These are phyloP conservation scores for Dactylellina cionopaga DNA, from an alignment of 2,329 filamentous ascomycete species.

Conservation along the genomic window DNA sequence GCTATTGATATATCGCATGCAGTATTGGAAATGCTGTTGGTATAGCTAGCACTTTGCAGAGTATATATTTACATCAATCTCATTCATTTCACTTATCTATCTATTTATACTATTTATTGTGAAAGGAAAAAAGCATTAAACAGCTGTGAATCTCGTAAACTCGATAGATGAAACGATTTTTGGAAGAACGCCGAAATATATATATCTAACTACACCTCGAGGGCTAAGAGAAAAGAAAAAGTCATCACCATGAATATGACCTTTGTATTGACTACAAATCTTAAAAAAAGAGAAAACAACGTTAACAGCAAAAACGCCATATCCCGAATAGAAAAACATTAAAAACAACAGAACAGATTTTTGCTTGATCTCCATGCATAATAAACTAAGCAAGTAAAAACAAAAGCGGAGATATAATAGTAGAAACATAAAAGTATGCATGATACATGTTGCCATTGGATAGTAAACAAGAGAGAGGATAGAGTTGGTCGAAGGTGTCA, in stretches of 20 bases:
- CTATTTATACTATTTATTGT: no score
- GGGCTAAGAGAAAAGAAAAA: neutral
- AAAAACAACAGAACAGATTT: neutral
- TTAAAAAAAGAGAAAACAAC: neutral
- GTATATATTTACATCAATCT: no score
- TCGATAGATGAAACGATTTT: neutral
- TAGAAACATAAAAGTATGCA: no score
- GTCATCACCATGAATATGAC: slow-evolving; percentile 1
- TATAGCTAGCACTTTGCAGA: no score
- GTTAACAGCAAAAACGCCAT: slow-evolving; percentile 7
- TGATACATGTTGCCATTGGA: no score
- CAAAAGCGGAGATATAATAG: neutral
- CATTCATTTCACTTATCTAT: no score
- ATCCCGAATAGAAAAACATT: neutral
- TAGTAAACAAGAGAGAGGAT: no score
- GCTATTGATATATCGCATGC: no score
- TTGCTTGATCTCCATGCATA: neutral
- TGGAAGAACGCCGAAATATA: slow-evolving; percentile 11
- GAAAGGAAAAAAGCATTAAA: no score
- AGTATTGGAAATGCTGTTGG: no score
- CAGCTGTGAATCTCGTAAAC: neutral
- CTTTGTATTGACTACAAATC: slow-evolving; percentile 14
- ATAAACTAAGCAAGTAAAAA: neutral
- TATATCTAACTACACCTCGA: slow-evolving; percentile 12
- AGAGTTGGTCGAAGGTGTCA: no score